Evolutionary conservation across 2,329 filamentous ascomycete genomes (phyloP), one percentile per base, ranked within the genome.

Genomic region (Plectosphaerella plurivora): DNA sequence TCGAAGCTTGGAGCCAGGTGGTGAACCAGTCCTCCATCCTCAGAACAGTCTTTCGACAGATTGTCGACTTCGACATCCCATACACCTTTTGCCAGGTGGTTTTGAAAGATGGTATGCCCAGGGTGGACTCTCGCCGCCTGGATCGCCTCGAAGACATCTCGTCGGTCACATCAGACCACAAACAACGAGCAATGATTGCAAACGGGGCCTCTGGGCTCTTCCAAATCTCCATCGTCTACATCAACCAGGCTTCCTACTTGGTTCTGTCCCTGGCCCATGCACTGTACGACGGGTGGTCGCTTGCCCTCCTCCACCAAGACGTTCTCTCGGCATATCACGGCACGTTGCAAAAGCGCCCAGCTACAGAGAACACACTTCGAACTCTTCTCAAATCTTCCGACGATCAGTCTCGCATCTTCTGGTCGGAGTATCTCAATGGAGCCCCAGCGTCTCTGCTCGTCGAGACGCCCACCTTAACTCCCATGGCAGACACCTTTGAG

Each of bases 211-310:
- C 64, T 1, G 50, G 68, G 9, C 60, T 86, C 3, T 67, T 86
- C 7, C 80, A 83, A 51, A 60, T 86, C 1, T 67, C 65, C 0
- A 68, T 82, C 50, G 68, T 68, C 3, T 61, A 54, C 6, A 63
- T 66, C 1, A 68, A 55, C 3, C 59, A 54, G 14, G 62, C 60
- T 36, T 67, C 54, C 4, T 81, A 77, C 51, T 56, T 86, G 2
- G 62, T 86, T 5, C 65, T 97, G 1, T 92, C 90, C 0, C 84
- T 96, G 39, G 81, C 91, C 0, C 92, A 97, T 68, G 90, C 91
- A 2, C 75, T 96, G 18, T 97, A 97, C 59, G 92, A 97, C 63
- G 92, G 92, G 1, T 91, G 86, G 82, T 96, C 91, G 3, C 77
- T 97, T 12, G 74, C 76, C 4, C 71, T 95, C 15, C 68, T 97